A percentile compares a stretch with the other conserved stretches of the same genome.
phyloP scores from a whole-genome alignment of 2,329 filamentous ascomycete genomes.

The Aspergillus ochraceoroseus region DNA sequence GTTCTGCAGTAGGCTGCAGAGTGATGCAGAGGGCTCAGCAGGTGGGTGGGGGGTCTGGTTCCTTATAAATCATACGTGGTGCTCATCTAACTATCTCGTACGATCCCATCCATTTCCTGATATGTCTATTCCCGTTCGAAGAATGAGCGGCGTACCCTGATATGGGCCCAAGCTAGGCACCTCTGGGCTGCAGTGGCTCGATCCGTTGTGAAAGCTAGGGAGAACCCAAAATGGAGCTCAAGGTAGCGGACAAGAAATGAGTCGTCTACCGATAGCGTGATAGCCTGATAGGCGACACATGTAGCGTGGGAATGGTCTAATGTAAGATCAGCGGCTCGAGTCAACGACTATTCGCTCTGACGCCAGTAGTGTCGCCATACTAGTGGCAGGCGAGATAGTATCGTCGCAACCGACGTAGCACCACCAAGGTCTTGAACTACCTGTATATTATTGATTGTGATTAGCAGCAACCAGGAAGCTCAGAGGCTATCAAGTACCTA shows the following conservation, averaged over 20 bases:
- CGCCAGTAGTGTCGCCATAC: slow-evolving; percentile 15
- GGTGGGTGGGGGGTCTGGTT: too few relatives aligned
- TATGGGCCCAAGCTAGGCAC: slow-evolving; percentile 1
- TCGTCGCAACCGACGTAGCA: slow-evolving; percentile 5
- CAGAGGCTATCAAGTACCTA: neutral
- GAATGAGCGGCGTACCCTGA: slow-evolving; percentile 7
- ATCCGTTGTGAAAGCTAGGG: neutral
- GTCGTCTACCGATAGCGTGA: slow-evolving; percentile 7
- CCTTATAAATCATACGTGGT: slow-evolving; percentile 16
- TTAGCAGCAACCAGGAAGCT: neutral
- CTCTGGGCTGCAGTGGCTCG: slow-evolving; percentile 1
- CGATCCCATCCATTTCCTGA: slow-evolving; percentile 6
- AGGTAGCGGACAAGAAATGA: slow-evolving; percentile 5
- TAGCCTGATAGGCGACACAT: slow-evolving; percentile 9
- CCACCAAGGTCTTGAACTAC: slow-evolving; percentile 9
- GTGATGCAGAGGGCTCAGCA: slow-evolving; percentile 18
- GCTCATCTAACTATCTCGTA: too few relatives aligned
- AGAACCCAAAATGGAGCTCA: slow-evolving; percentile 1
- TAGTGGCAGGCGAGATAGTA: slow-evolving; percentile 12
- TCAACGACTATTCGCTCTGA: slow-evolving; percentile 13
- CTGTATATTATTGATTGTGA: too few relatives aligned
- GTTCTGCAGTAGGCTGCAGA: slow-evolving; percentile 15
- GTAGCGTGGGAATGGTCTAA: slow-evolving; percentile 11
- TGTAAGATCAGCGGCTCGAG: slow-evolving; percentile 15
- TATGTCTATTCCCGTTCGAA: slow-evolving; percentile 5